phyloP scores from a whole-genome alignment of 2,329 filamentous ascomycete genomes.

The Apiospora hydei region DNA sequence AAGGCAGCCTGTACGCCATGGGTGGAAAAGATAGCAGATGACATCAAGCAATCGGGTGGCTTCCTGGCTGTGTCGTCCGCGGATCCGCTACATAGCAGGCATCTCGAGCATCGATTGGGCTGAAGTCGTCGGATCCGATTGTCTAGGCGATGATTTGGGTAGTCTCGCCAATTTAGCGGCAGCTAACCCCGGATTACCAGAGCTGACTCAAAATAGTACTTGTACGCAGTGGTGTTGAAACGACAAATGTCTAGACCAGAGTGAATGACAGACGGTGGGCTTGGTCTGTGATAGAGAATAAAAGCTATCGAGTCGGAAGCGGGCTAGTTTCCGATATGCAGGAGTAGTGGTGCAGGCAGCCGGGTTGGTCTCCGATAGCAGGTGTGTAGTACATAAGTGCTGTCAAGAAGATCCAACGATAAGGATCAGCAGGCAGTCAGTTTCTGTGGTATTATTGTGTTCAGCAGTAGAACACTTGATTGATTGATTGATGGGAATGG shows the following conservation, averaged over 20 bases:
- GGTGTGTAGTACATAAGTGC: background rate
- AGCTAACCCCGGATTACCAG: slow-evolving; percentile 8
- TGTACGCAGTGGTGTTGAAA: background rate
- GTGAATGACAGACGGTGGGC: background rate
- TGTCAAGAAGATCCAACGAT: background rate
- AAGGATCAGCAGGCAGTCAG: background rate
- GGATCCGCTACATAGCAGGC: background rate
- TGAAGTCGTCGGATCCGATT: slow-evolving; percentile 1
- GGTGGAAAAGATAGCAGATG: slow-evolving; percentile 27
- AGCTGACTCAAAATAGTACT: background rate
- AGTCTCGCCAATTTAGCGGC: background rate
- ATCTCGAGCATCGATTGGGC: background rate
- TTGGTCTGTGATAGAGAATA: slow-evolving; percentile 2
- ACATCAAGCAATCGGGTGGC: background rate
- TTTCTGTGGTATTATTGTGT: background rate
- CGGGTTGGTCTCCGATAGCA: background rate
- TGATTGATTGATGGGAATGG: background rate
- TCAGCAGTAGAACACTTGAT: background rate
- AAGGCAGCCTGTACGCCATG: slow-evolving; percentile 24
- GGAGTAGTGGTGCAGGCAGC: background rate
- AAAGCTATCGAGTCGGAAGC: slow-evolving; percentile 10
- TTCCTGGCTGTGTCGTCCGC: background rate
- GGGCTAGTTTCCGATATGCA: background rate
- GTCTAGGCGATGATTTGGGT: background rate
- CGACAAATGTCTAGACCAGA: slow-evolving; percentile 9